These are phyloP conservation scores for Gloeostereum incarnatum DNA, from an alignment of 768 basidiomycete genomes.

Conservation along the genomic window DNA sequence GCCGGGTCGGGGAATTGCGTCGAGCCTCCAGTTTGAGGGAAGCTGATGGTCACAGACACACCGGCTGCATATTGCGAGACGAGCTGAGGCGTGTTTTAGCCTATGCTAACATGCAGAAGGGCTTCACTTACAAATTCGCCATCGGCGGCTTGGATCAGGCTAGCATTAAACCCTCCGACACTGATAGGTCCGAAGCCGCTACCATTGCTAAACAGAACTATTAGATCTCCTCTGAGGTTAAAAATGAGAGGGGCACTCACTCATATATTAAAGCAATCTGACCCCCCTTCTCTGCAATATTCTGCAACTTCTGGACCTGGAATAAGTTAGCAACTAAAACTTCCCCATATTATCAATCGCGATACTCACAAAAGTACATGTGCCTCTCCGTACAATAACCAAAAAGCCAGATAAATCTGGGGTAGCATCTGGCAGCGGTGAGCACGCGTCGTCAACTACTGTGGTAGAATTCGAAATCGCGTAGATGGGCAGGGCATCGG, in stretches of 20 bases:
- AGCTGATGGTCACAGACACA: constrained; percentile 28
- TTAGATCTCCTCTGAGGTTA: not conserved
- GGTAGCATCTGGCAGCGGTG: constrained; percentile 39
- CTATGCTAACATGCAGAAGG: not conserved
- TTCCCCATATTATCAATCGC: too few relatives aligned
- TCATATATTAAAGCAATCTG: constrained; percentile 43
- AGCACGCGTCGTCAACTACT: constrained; percentile 49
- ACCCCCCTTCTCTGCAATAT: constrained; percentile 46
- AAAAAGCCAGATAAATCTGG: constrained; percentile 46
- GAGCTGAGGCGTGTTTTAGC: constrained; percentile 22
- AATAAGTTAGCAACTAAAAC: too few relatives aligned
- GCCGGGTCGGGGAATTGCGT: constrained; percentile 35
- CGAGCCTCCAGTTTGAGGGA: constrained; percentile 36
- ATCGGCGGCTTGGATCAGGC: constrained; percentile 44
- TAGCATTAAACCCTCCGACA: constrained; percentile 36
- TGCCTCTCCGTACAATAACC: constrained; percentile 14
- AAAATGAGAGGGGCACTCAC: constrained; percentile 24
- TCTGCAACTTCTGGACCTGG: constrained; percentile 43
- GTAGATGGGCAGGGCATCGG: constrained; percentile 40
- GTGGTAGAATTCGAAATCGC: constrained; percentile 49
- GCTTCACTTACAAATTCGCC: constrained; percentile 37
- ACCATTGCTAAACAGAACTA: constrained; percentile 42
- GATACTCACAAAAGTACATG: constrained; percentile 21
- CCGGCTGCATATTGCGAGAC: constrained; percentile 40
- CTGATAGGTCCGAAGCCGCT: constrained; percentile 31